Conservation (phyloP, 2,329 filamentous ascomycete genomes). For the Trichoderma polysporum region DNA sequence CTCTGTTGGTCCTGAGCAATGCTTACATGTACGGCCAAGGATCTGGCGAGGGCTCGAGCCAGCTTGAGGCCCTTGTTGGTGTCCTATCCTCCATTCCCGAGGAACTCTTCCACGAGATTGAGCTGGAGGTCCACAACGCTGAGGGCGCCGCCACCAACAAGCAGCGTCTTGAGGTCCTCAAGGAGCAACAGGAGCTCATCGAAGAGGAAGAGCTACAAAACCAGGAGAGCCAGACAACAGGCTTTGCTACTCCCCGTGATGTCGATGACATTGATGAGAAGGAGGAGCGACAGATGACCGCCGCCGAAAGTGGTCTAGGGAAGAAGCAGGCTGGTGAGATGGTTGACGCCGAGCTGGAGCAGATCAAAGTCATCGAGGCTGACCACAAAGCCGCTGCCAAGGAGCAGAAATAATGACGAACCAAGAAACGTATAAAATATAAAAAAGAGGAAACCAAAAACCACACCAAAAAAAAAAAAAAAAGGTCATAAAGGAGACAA, state of each 20-base stretch:
- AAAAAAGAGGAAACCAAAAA: slow-evolving; percentile 24
- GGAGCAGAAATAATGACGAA: slow-evolving; percentile 39
- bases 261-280: slow-evolving; percentile 93
- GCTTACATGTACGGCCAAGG: slow-evolving; percentile 95
- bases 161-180: slow-evolving; percentile 95
- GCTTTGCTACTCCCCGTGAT: slow-evolving; percentile 75
- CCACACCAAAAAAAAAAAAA: slow-evolving; percentile 22
- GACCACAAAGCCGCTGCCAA: slow-evolving; percentile 32
- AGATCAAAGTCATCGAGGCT: slow-evolving; percentile 32
- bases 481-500: slow-evolving; percentile 21
- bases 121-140: slow-evolving; percentile 94
- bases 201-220: slow-evolving; percentile 95
- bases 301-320: slow-evolving; percentile 47
- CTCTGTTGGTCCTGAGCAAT: slow-evolving; percentile 91
- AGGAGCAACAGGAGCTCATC: slow-evolving; percentile 97
- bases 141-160: slow-evolving; percentile 98
- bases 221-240: slow-evolving; percentile 72
- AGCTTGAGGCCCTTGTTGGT: slow-evolving; percentile 89
- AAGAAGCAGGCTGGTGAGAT: slow-evolving; percentile 55
- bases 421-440: slow-evolving; percentile 40
- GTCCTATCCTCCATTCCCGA: slow-evolving; percentile 94
- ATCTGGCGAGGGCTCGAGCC: slow-evolving; percentile 81
- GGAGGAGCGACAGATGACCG: slow-evolving; percentile 64
- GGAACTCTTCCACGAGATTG: slow-evolving; percentile 98
- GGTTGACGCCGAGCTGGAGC: slow-evolving; percentile 54